These are phyloP conservation scores for Lycium ferocissimum DNA, from an alignment of 257 asterid genomes.

Conservation along the genomic window DNA sequence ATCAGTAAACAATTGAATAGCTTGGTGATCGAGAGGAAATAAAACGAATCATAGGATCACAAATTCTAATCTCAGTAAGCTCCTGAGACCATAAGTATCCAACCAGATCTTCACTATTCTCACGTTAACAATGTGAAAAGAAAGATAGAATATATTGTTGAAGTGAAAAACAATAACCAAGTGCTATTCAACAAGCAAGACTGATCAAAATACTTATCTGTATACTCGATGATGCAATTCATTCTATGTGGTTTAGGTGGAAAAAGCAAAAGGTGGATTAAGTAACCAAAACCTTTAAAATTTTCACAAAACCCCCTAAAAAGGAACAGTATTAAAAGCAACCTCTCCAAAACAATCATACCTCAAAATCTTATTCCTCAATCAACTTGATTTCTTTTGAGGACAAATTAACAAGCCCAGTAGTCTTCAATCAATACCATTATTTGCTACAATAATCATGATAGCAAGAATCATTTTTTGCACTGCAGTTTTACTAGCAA, in stretches of 20 bases:
- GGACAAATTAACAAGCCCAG: no score
- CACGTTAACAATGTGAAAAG: neutral
- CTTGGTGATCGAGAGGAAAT: no score
- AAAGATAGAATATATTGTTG: neutral
- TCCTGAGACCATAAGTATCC: neutral
- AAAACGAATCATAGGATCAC: no score
- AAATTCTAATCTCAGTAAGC: neutral
- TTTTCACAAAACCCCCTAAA: slow-evolving; percentile 50
- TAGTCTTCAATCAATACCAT: neutral
- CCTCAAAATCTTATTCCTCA: slow-evolving; percentile 32
- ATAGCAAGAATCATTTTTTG: slow-evolving; percentile 64
- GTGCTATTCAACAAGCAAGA: neutral
- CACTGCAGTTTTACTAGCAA: slow-evolving; percentile 71
- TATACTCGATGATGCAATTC: no score
- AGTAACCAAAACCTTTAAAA: slow-evolving; percentile 54
- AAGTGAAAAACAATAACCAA: neutral
- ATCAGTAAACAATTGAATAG: no score
- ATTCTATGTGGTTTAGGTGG: slow-evolving; percentile 27
- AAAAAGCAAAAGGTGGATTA: slow-evolving; percentile 49
- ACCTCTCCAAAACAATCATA: slow-evolving; percentile 33
- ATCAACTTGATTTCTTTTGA: neutral
- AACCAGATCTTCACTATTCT: neutral
- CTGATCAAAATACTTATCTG: neutral
- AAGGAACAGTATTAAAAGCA: slow-evolving; percentile 41
- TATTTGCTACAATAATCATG: slow-evolving; percentile 41